Percentiles rank a stretch among this genome's conserved stretches.
phyloP scores from a whole-genome alignment of 352 stramenopile genomes.

The Ophiocytium majus region DNA sequence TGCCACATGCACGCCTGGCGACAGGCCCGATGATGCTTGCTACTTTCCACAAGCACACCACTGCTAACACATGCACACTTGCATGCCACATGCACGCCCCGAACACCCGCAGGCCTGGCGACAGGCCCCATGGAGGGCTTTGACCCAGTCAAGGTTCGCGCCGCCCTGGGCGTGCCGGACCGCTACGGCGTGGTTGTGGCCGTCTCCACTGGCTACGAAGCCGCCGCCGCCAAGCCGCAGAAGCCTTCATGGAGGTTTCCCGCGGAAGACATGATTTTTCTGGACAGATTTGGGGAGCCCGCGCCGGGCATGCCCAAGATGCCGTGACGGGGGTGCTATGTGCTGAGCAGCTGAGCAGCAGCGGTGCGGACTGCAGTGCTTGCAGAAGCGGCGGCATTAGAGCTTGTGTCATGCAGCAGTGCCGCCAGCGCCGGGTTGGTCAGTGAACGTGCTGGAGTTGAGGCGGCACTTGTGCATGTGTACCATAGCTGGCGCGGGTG shows the following conservation, averaged over 20 bases:
- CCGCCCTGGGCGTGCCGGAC: constrained; percentile 56
- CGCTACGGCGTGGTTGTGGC: constrained; percentile 58
- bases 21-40: too few relatives aligned
- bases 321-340: not conserved
- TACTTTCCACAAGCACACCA: too few relatives aligned
- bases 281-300: not conserved
- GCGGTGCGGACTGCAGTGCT: too few relatives aligned
- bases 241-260: constrained; percentile 52
- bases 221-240: not conserved
- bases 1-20: too few relatives aligned
- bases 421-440: too few relatives aligned
- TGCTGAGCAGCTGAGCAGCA: too few relatives aligned
- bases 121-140: constrained; percentile 61
- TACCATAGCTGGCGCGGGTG: too few relatives aligned
- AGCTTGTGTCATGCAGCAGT: too few relatives aligned
- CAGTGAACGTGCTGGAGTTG: too few relatives aligned
- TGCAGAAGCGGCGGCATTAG: too few relatives aligned
- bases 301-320: not conserved
- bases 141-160: constrained; percentile 48
- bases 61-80: too few relatives aligned
- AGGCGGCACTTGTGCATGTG: too few relatives aligned
- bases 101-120: constrained; percentile 41
- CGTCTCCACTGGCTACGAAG: constrained; percentile 56
- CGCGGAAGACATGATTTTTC: constrained; percentile 51
- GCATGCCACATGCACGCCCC: constrained; percentile 50